phyloP scores from a whole-genome alignment of 257 asterid species.

The Misopates orontium region DNA sequence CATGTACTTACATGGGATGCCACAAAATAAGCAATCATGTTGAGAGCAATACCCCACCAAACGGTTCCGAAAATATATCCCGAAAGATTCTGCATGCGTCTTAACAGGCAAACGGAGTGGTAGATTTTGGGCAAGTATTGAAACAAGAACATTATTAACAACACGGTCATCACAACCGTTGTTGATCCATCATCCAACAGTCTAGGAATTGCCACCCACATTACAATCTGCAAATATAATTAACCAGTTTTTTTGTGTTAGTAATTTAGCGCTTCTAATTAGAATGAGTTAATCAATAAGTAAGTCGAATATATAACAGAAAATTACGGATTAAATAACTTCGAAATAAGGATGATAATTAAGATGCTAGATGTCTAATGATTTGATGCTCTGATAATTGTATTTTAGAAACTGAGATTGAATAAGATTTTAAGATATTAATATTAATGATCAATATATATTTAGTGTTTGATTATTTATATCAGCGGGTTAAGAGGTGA shows the following conservation, averaged over 20 bases:
- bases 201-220: slow-evolving; percentile 75
- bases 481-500: too few relatives aligned
- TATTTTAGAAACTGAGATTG: too few relatives aligned
- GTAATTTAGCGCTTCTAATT: too few relatives aligned
- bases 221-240: slow-evolving; percentile 55
- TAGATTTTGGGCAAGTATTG: slow-evolving; percentile 92
- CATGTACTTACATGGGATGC: slow-evolving; percentile 77
- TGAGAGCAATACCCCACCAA: slow-evolving; percentile 99
- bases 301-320: too few relatives aligned
- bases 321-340: not conserved
- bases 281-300: too few relatives aligned
- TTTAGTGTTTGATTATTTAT: too few relatives aligned
- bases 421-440: too few relatives aligned
- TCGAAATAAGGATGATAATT: not conserved
- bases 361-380: too few relatives aligned
- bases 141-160: slow-evolving; percentile 61
- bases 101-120: slow-evolving; percentile 77
- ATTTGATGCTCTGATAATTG: too few relatives aligned
- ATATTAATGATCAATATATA: too few relatives aligned
- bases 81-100: slow-evolving; percentile 82
- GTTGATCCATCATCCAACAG: slow-evolving; percentile 68
- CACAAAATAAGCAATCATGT: slow-evolving; percentile 89
- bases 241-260: not conserved
- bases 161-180: slow-evolving; percentile 68
- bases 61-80: slow-evolving; percentile 91